These are phyloP conservation scores for Chrysoporthe deuterocubensis DNA, from an alignment of 2,329 filamentous ascomycete genomes.

Conservation along the genomic window DNA sequence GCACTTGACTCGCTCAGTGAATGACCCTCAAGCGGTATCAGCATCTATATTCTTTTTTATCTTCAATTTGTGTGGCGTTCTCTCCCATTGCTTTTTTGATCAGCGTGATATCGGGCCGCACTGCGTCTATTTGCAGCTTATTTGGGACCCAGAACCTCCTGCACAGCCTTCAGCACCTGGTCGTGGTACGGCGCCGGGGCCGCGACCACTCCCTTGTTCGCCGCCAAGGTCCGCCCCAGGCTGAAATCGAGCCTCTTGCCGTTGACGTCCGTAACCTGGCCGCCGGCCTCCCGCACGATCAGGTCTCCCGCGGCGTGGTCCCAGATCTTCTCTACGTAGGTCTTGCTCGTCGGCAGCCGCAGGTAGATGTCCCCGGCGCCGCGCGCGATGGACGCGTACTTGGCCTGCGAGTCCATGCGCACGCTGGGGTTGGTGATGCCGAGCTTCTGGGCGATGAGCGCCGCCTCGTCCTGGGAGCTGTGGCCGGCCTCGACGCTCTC, in stretches of 20 bases:
- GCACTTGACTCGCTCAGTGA: neutral
- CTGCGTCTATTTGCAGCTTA: slow-evolving; percentile 41
- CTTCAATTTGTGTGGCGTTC: neutral
- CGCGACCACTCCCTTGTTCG: slow-evolving; percentile 93
- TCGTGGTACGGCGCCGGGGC: slow-evolving; percentile 77
- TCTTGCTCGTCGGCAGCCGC: slow-evolving; percentile 75
- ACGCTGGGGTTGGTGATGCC: slow-evolving; percentile 90
- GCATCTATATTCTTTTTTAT: neutral
- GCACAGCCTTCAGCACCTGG: slow-evolving; percentile 79
- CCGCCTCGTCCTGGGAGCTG: slow-evolving; percentile 87
- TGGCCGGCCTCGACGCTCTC: slow-evolving; percentile 95
- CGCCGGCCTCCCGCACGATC: slow-evolving; percentile 92
- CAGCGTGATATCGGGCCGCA: too few relatives aligned
- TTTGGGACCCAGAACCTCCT: slow-evolving; percentile 68
- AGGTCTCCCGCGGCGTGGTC: slow-evolving; percentile 95
- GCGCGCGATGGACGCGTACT: slow-evolving; percentile 93
- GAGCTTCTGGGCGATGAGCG: slow-evolving; percentile 78
- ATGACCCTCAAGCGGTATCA: neutral
- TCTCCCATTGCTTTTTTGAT: neutral
- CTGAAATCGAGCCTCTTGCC: slow-evolving; percentile 87
- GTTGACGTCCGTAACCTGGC: slow-evolving; percentile 85
- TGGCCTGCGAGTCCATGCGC: slow-evolving; percentile 96
- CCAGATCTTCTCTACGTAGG: slow-evolving; percentile 99
- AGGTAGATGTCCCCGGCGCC: slow-evolving; percentile 96
- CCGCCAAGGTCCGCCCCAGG: slow-evolving; percentile 79